Conservation (phyloP, 1,284 basidiomycete species). For the Cerrena zonata region DNA sequence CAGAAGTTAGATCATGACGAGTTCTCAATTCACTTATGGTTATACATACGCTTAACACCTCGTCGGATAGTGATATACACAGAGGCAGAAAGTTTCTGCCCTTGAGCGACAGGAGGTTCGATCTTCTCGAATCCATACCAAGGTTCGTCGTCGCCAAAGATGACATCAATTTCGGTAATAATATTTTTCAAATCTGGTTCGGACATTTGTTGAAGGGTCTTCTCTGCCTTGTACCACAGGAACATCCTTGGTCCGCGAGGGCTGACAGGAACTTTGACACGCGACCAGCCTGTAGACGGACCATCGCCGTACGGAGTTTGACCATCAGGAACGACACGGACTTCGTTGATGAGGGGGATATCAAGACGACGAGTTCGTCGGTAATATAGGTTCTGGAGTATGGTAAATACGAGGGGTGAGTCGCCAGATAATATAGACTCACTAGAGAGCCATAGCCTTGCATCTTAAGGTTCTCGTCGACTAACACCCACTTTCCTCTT, state of each 20-base stretch:
- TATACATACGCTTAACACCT: conserved; percentile 60
- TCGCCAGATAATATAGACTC: conserved; percentile 3
- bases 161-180: conserved; percentile 83
- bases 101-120: conserved; percentile 47
- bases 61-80: conserved; percentile 57
- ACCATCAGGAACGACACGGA: conserved; percentile 44
- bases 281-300: conserved; percentile 41
- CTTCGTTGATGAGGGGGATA: conserved; percentile 60
- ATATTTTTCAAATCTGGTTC: conserved; percentile 52
- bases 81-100: conserved; percentile 32
- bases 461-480: conserved; percentile 70
- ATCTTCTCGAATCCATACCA: conserved; percentile 82
- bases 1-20: too few relatives aligned
- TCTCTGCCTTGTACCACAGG: conserved; percentile 72
- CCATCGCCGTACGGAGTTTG: background rate
- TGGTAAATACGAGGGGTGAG: background rate
- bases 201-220: conserved; percentile 54
- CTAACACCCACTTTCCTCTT: conserved; percentile 84
- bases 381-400: conserved; percentile 68
- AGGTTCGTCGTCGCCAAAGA: conserved; percentile 73
- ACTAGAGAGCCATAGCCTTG: conserved; percentile 28
- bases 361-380: conserved; percentile 78
- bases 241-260: conserved; percentile 35
- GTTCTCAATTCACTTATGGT: too few relatives aligned
- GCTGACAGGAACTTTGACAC: conserved; percentile 33